Evolutionary conservation across 2,329 filamentous ascomycete genomes (phyloP).

Genomic region (Apiospora rasikravindrae): DNA sequence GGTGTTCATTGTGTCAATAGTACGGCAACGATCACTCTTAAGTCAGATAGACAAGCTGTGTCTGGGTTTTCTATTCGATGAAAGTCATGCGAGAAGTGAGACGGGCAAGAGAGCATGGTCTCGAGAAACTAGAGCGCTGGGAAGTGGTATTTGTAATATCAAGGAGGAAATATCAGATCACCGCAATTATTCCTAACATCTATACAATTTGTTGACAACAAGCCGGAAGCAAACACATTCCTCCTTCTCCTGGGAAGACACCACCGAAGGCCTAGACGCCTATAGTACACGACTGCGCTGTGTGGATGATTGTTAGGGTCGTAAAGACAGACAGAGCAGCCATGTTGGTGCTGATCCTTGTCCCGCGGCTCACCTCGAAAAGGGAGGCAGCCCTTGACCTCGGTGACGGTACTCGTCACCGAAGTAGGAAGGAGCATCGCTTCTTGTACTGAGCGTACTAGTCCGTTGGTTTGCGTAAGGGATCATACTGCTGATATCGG

Average conservation of each 20-base stretch:
- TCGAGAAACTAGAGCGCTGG: not conserved
- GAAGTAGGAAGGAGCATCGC: not conserved
- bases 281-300: not conserved
- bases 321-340: not conserved
- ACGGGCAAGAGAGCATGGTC: not conserved
- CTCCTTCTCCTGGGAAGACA: not conserved
- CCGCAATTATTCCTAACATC: not conserved
- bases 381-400: not conserved
- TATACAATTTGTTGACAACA: not conserved
- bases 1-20: not conserved
- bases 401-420: not conserved
- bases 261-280: not conserved
- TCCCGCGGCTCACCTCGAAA: not conserved
- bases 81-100: not conserved
- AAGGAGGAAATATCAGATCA: not conserved
- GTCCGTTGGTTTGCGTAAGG: not conserved
- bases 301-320: not conserved
- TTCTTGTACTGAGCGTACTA: not conserved
- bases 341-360: constrained; percentile 2
- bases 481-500: not conserved
- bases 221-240: not conserved
- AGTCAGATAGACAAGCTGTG: not conserved
- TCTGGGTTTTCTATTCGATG: not conserved
- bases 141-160: not conserved
- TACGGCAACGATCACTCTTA: not conserved